These are phyloP conservation scores for Erodium trifolium DNA, from an alignment of 441 rosid genomes.

Conservation along the genomic window DNA sequence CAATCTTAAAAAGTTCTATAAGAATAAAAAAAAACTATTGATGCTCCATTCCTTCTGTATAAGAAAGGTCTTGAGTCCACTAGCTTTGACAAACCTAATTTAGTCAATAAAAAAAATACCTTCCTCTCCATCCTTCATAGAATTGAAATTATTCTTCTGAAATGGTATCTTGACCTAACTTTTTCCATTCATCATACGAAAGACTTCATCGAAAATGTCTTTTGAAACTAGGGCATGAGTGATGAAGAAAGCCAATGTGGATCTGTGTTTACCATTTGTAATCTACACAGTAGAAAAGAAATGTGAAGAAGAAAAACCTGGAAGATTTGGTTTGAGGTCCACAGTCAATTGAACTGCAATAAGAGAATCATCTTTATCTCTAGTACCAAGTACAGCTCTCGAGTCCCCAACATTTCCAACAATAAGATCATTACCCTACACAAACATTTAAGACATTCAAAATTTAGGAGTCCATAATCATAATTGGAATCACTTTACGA, in stretches of 20 bases:
- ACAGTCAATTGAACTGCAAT: conserved; percentile 83
- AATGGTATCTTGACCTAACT: background rate
- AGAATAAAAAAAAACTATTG: too few relatives aligned
- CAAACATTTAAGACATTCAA: conserved; percentile 15
- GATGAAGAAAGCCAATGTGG: background rate
- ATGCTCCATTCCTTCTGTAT: too few relatives aligned
- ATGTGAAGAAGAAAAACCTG: conserved; percentile 42
- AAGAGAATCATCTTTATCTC: conserved; percentile 39
- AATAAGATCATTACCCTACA: conserved; percentile 62
- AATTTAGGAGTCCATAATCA: conserved; percentile 10
- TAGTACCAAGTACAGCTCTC: too few relatives aligned
- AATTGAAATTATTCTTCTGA: background rate
- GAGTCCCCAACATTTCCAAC: too few relatives aligned
- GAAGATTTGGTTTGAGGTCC: conserved; percentile 95
- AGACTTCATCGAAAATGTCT: background rate
- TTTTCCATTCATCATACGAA: background rate
- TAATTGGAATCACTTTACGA: conserved; percentile 3
- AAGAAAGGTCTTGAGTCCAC: too few relatives aligned
- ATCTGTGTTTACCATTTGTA: background rate
- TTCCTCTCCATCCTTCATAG: background rate
- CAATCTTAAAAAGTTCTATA: too few relatives aligned
- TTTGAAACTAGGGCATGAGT: background rate
- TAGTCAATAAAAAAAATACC: too few relatives aligned
- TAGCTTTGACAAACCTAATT: too few relatives aligned
- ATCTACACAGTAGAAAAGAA: background rate